These are phyloP conservation scores for Exophiala lecanii-corni DNA, from an alignment of 2,329 filamentous ascomycete species.

Conservation along the genomic window DNA sequence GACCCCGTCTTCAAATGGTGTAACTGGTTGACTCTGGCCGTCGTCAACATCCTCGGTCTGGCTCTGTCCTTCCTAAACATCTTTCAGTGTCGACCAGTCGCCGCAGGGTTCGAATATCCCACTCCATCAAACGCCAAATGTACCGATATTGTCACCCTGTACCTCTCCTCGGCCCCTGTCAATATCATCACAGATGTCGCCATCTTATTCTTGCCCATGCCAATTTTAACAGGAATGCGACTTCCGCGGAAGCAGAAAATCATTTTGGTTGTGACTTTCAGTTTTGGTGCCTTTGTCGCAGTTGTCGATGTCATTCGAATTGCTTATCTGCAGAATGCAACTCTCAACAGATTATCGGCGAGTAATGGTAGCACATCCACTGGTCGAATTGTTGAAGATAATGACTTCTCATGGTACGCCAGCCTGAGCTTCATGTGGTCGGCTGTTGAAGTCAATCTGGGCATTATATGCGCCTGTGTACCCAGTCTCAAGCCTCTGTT, in stretches of 20 bases:
- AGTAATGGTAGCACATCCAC: slow-evolving; percentile 28
- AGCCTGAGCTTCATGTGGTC: slow-evolving; percentile 91
- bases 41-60: slow-evolving; percentile 73
- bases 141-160: slow-evolving; percentile 59
- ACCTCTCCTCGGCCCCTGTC: slow-evolving; percentile 73
- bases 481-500: slow-evolving; percentile 85
- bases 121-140: slow-evolving; percentile 47
- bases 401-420: slow-evolving; percentile 65
- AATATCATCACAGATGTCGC: slow-evolving; percentile 90
- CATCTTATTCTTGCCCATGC: slow-evolving; percentile 81
- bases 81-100: slow-evolving; percentile 74
- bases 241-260: slow-evolving; percentile 81
- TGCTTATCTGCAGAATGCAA: slow-evolving; percentile 78
- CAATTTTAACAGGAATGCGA: slow-evolving; percentile 80
- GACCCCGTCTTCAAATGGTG: slow-evolving; percentile 71
- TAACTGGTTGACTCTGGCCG: slow-evolving; percentile 71
- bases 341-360: slow-evolving; percentile 42
- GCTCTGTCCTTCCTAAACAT: slow-evolving; percentile 82
- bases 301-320: slow-evolving; percentile 86
- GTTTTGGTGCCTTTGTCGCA: slow-evolving; percentile 80
- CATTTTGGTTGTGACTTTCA: slow-evolving; percentile 80
- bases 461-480: slow-evolving; percentile 87
- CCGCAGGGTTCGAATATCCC: slow-evolving; percentile 60
- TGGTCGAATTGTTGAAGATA: slow-evolving; percentile 28
- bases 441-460: slow-evolving; percentile 83